Evolutionary conservation across 75 land plant species (phyloP).

Genomic region (Picea glauca): DNA sequence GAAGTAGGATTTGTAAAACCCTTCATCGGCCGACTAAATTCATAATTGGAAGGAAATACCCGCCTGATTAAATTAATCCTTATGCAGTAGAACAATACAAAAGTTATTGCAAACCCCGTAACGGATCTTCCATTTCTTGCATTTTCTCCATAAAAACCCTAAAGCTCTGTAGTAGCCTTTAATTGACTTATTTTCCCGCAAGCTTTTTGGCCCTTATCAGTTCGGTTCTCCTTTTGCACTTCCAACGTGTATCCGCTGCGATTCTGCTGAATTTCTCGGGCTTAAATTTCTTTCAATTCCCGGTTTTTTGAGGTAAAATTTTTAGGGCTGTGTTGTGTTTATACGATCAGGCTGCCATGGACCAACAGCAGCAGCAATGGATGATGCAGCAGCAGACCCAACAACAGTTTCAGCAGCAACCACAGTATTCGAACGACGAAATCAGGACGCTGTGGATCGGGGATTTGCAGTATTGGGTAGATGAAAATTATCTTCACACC

Average conservation of each 20-base stretch:
- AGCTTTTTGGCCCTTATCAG: too few relatives aligned
- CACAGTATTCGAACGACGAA: constrained; percentile 30
- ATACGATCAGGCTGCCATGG: not conserved
- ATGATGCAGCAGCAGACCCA: not conserved
- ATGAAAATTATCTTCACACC: constrained; percentile 60
- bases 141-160: too few relatives aligned
- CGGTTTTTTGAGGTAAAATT: not conserved
- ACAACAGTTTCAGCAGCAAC: not conserved
- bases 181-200: too few relatives aligned
- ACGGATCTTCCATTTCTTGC: too few relatives aligned
- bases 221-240: too few relatives aligned
- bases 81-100: too few relatives aligned
- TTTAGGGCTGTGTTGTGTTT: not conserved
- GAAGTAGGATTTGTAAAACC: too few relatives aligned
- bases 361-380: not conserved
- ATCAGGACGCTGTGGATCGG: constrained; percentile 77
- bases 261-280: not conserved
- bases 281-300: not conserved
- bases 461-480: constrained; percentile 84
- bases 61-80: too few relatives aligned
- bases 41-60: too few relatives aligned
- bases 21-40: too few relatives aligned
- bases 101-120: too few relatives aligned
- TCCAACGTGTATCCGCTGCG: not conserved
- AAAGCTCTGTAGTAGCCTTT: too few relatives aligned